Evolutionary conservation across 331 rosid genomes (phyloP).

Genomic region (Malus hybrid): DNA sequence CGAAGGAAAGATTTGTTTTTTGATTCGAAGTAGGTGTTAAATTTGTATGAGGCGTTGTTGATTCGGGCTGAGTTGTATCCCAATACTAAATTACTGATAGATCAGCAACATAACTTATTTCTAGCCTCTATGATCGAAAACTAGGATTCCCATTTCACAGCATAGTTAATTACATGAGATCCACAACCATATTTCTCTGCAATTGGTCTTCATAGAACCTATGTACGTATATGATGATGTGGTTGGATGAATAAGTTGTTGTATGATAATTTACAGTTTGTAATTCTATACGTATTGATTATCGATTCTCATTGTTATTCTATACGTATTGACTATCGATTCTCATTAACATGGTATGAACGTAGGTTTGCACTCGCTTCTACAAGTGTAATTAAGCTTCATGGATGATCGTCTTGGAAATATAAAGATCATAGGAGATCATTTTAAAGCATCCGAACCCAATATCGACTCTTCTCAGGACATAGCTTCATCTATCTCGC

Average conservation of each 20-base stretch:
- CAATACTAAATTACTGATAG: no score
- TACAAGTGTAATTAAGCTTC: conserved; percentile 22
- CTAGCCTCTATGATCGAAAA: neutral
- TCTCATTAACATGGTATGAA: neutral
- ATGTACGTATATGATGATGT: neutral
- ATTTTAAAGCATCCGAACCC: conserved; percentile 55
- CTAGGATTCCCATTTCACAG: neutral
- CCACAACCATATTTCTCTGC: neutral
- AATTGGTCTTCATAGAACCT: neutral
- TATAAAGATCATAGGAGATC: conserved; percentile 61
- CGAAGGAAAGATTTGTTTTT: neutral
- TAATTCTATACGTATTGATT: neutral
- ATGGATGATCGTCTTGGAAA: conserved; percentile 73
- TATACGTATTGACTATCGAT: neutral
- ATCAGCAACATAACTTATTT: neutral
- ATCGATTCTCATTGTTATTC: neutral
- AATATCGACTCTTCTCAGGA: conserved; percentile 34
- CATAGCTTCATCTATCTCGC: conserved; percentile 34
- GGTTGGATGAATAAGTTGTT: neutral
- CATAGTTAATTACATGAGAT: neutral
- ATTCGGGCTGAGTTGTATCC: neutral
- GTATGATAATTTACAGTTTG: neutral
- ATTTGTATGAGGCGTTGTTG: neutral
- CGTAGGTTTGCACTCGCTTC: neutral
- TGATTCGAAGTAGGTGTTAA: neutral